Evolutionary conservation across 495 filamentous ascomycete species (phyloP).

Genomic region (Clavariopsis aquatica): DNA sequence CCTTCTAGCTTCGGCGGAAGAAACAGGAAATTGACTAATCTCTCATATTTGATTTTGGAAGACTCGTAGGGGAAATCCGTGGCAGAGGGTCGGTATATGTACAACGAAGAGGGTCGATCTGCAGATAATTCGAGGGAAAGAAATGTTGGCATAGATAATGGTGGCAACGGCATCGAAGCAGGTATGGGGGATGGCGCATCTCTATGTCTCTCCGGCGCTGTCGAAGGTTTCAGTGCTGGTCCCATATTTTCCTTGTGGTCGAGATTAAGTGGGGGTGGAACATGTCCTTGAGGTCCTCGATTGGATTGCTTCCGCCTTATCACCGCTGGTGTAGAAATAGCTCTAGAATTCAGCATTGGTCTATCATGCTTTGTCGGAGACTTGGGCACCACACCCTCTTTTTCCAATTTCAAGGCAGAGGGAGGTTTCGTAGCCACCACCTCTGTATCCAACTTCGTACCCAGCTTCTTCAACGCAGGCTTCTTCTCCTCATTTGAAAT

Average conservation of each 20-base stretch:
- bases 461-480: constrained; percentile 7
- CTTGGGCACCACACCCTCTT: constrained; percentile 29
- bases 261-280: constrained; percentile 45
- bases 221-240: constrained; percentile 20
- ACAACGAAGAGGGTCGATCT: constrained; percentile 78
- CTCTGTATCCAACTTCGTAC: constrained; percentile 24
- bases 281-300: constrained; percentile 27
- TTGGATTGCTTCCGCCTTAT: constrained; percentile 45
- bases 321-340: constrained; percentile 45
- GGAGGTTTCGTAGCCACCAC: constrained; percentile 28
- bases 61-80: constrained; percentile 90
- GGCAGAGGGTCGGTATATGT: constrained; percentile 74
- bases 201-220: constrained; percentile 12
- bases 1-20: constrained; percentile 83
- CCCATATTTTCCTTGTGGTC: constrained; percentile 39
- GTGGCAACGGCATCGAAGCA: constrained; percentile 73
- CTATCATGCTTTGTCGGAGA: constrained; percentile 28
- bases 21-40: constrained; percentile 84
- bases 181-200: constrained; percentile 63
- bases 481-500: constrained; percentile 3
- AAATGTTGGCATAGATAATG: constrained; percentile 83
- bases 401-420: background rate
- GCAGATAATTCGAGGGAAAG: constrained; percentile 85
- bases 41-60: constrained; percentile 90
- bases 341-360: constrained; percentile 40